phyloP scores from a whole-genome alignment of 306 rosid genomes.

The Bauhinia variegata region DNA sequence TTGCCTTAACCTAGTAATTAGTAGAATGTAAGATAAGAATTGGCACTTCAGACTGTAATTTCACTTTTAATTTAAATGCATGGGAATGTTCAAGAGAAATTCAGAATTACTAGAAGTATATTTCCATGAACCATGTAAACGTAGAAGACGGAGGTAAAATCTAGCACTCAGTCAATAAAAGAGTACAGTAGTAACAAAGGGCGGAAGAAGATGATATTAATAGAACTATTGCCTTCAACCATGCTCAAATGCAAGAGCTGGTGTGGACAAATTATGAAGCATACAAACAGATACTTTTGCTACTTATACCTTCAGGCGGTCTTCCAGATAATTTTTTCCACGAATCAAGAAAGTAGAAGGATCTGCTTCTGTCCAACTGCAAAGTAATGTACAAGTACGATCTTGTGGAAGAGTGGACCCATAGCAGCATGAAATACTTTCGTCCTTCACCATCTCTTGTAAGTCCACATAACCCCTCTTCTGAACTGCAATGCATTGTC shows the following conservation, averaged over 20 bases:
- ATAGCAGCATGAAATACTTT: slow-evolving; percentile 52
- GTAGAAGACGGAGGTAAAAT: not conserved
- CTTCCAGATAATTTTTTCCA: slow-evolving; percentile 75
- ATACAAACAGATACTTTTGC: slow-evolving; percentile 31
- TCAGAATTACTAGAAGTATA: not conserved
- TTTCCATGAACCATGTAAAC: not conserved
- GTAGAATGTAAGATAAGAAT: slow-evolving; percentile 23
- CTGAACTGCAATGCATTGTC: slow-evolving; percentile 61
- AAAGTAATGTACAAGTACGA: slow-evolving; percentile 65
- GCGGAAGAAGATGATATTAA: slow-evolving; percentile 5
- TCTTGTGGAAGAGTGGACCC: slow-evolving; percentile 90
- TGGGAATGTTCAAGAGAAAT: slow-evolving; percentile 28
- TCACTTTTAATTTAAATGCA: slow-evolving; percentile 1
- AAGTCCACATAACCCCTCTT: slow-evolving; percentile 82
- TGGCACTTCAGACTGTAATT: not conserved
- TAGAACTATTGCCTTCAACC: too few relatives aligned
- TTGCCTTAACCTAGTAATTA: slow-evolving; percentile 72
- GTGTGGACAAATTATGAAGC: not conserved
- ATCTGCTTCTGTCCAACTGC: slow-evolving; percentile 82
- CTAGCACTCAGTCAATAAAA: not conserved
- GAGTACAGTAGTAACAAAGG: slow-evolving; percentile 7
- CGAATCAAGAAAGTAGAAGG: slow-evolving; percentile 89
- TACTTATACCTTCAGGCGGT: slow-evolving; percentile 64
- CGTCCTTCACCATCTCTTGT: slow-evolving; percentile 73
- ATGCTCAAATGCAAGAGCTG: not conserved